Percentiles rank a stretch among this genome's conserved stretches.
Conservation (phyloP, 2,329 filamentous ascomycete species). For the Penicillium concentricum region DNA sequence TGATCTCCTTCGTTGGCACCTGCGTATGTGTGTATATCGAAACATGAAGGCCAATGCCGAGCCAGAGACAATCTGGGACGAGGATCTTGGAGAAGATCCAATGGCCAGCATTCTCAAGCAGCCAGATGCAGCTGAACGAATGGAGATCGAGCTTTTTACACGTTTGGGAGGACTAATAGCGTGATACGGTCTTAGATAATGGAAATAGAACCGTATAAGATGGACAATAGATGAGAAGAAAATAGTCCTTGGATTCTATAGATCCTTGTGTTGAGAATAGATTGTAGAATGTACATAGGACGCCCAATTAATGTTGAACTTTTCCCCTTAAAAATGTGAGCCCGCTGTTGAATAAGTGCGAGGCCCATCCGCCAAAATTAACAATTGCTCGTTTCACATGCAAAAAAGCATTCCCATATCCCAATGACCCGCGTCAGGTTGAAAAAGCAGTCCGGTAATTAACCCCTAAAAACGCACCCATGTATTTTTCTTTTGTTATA, state of each 20-base stretch:
- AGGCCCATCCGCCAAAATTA: conserved; percentile 14
- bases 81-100: conserved; percentile 21
- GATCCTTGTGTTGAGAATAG: conserved; percentile 13
- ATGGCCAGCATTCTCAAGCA: conserved; percentile 49
- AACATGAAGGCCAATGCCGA: conserved; percentile 16
- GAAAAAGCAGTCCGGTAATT: conserved; percentile 42
- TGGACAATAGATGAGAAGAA: background rate
- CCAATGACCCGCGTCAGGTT: conserved; percentile 40
- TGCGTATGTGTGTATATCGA: conserved; percentile 17
- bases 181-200: background rate
- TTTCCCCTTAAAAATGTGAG: conserved; percentile 20
- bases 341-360: conserved; percentile 25
- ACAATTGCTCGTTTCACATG: conserved; percentile 23
- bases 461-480: conserved; percentile 35
- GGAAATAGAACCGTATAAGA: background rate
- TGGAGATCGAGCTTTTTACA: conserved; percentile 29
- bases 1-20: conserved; percentile 25
- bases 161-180: conserved; percentile 13
- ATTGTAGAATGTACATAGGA: conserved; percentile 14
- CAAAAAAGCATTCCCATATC: conserved; percentile 30
- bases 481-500: conserved; percentile 29
- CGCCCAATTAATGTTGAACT: conserved; percentile 21
- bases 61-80: conserved; percentile 14
- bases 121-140: conserved; percentile 44
- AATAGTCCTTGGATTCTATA: conserved; percentile 11